Evolutionary conservation across 2,329 filamentous ascomycete genomes (phyloP).

Genomic region (Scortechinia acanthostroma): DNA sequence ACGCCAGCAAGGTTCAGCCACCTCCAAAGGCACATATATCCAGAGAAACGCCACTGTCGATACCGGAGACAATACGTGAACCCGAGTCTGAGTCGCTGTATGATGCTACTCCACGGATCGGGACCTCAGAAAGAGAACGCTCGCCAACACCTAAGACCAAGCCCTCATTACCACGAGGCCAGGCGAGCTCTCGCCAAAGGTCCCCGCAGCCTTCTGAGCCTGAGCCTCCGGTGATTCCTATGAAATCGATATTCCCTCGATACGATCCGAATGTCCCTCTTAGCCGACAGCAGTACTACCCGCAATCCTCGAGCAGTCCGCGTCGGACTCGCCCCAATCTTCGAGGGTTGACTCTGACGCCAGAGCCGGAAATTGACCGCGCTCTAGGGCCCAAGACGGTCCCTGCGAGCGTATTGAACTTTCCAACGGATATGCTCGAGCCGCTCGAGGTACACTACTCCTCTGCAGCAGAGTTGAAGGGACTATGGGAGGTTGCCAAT

Average conservation of each 20-base stretch:
- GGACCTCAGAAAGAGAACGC: not conserved
- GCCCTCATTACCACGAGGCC: not conserved
- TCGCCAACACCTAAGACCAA: not conserved
- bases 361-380: constrained; percentile 18
- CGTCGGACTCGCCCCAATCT: not conserved
- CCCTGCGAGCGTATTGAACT: constrained; percentile 28
- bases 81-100: not conserved
- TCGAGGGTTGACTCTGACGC: not conserved
- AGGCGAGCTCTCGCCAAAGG: not conserved
- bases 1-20: constrained; percentile 15
- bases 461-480: constrained; percentile 23
- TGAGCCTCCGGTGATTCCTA: constrained; percentile 18
- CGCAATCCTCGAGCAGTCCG: not conserved
- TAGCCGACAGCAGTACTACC: constrained; percentile 15
- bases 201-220: constrained; percentile 9
- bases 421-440: constrained; percentile 23
- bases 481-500: constrained; percentile 33
- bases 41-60: constrained; percentile 6
- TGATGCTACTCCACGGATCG: not conserved
- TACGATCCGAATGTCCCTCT: constrained; percentile 26
- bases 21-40: constrained; percentile 11
- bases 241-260: constrained; percentile 33
- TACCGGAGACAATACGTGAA: constrained; percentile 6
- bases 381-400: constrained; percentile 23
- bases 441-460: constrained; percentile 23